Evolutionary conservation across 176 grass and related monocot species (phyloP), one percentile per base, ranked within the genome.

Genomic region (Saccharum officinarum): DNA sequence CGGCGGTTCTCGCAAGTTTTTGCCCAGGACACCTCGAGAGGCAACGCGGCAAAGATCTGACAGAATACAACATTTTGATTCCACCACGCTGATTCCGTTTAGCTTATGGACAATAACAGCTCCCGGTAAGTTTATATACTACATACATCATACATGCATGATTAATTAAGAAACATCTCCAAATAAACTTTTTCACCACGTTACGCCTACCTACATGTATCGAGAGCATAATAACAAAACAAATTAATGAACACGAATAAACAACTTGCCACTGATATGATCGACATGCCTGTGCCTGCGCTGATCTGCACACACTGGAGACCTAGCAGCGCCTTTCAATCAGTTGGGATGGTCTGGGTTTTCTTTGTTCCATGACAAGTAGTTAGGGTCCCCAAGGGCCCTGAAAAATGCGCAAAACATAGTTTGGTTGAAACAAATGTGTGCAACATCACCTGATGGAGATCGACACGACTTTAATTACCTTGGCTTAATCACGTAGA

Each of bases 291-390:
- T 87, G 31, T 17, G 11, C 14, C 46, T 38, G 72, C 45, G 41
- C 22, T 57, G 34, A 36, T 36, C 83, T 42, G 63, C 20, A 45
- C 33, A 74, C 67, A 81, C 33, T 44, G 45, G 4, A 14, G 4
- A 14, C 34, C 20, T 61, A 1, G 4, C 67, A 73, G 18, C 52
- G 6, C 16, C 38, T 28, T 63, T 88, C 61, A 12, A 13, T 65
- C 86, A 97, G 34, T 86, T 49, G 3, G 73, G 30, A 23, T 80
- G 54, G 17, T 85, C 89, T 8, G 71, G 64, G 37, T 71, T 71
- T 34, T 90, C 86, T 85, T 76, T 93, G 85, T 98, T 98, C 95
- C 95, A 98, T 3, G 93, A 95, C 57, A 98, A 31, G 72, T 98
- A 95, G 13, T 85, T 80, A 4, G 93, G 95, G 76, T 98, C 95